Evolutionary conservation across 2,329 filamentous ascomycete species (phyloP).

Genomic region (Pseudofabraea citricarpa): DNA sequence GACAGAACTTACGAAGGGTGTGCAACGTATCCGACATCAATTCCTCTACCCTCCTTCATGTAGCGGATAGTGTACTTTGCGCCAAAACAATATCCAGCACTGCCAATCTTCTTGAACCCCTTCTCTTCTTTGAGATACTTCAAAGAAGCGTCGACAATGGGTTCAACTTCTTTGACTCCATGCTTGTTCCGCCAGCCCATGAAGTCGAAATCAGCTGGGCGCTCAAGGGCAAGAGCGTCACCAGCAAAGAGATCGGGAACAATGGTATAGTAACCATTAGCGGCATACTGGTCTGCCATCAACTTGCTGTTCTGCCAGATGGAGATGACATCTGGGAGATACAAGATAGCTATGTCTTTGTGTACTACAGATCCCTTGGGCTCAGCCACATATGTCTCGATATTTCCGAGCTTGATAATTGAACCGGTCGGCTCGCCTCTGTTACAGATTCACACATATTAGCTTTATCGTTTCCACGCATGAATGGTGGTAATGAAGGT

Average conservation of each 20-base stretch:
- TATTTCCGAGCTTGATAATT: conserved; percentile 22
- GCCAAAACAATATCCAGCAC: conserved; percentile 72
- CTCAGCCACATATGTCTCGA: conserved; percentile 26
- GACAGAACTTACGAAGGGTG: conserved; percentile 54
- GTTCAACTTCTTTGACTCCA: conserved; percentile 22
- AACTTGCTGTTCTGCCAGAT: conserved; percentile 53
- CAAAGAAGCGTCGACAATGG: conserved; percentile 44
- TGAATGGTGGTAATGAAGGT: neutral
- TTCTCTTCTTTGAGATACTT: conserved; percentile 54
- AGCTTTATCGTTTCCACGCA: neutral
- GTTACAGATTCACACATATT: neutral
- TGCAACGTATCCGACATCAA: conserved; percentile 68
- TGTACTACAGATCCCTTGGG: conserved; percentile 20
- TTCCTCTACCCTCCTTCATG: conserved; percentile 47
- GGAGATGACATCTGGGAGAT: conserved; percentile 25
- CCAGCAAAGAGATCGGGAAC: conserved; percentile 69
- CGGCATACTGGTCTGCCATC: conserved; percentile 70
- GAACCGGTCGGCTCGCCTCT: conserved; percentile 26
- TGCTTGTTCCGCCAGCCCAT: conserved; percentile 40
- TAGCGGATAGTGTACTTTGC: conserved; percentile 71
- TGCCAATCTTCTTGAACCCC: conserved; percentile 55
- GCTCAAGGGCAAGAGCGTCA: conserved; percentile 52
- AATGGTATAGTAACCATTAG: conserved; percentile 49
- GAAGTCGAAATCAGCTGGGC: conserved; percentile 38
- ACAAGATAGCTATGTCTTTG: conserved; percentile 27